Base-by-base conservation (phyloP, 1,284 basidiomycete species). In the Xanthoconium separans region DNA sequence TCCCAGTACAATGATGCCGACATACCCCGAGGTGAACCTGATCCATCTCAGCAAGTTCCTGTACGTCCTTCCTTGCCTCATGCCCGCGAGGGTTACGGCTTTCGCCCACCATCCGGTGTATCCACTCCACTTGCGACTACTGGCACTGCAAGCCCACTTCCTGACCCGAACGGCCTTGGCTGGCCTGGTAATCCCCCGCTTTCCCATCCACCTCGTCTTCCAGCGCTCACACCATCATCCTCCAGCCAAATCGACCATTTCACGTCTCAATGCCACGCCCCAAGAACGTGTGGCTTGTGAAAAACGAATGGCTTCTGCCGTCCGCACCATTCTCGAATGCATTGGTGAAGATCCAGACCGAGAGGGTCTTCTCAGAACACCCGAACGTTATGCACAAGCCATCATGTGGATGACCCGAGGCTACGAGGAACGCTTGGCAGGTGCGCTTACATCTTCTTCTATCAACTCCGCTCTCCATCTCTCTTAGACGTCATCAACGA, bases 351-450 rank as follows among this genome's bases (percentile, higher is more conserved):
- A 99, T 76, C 97, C 97, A 2, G 85, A 95, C 67, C 82, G 97
- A 42, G 93, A 96, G 66, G 97, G 97, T 10, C 79, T 99, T 30
- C 76, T 87, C 46, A 84, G 88, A 61, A 99, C 97, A 1, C 97
- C 97, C 15, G 93, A 96, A 65, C 82, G 97, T 42, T 99, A 98
- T 73, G 96, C 95, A 30, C 92, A 99, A 72, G 95, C 97, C 29
- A 77, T 99, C 51, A 85, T 99, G 78, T 99, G 95, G 95, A 98
- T 99, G 95, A 99, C 97, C 34, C 89, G 91, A 66, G 97, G 97
- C 4, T 99, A 99, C 74, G 97, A 98, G 70, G 95, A 98, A 72
- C 83, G 92, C 60, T 74, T 99, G 59, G 84, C 86, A 73, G 92
- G 93, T 93, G 57, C 54, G 55, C 50, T 12, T 51, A 31, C 40